Base-by-base conservation (phyloP, 2,329 filamentous ascomycete species). In the Ophiostoma quercus region DNA sequence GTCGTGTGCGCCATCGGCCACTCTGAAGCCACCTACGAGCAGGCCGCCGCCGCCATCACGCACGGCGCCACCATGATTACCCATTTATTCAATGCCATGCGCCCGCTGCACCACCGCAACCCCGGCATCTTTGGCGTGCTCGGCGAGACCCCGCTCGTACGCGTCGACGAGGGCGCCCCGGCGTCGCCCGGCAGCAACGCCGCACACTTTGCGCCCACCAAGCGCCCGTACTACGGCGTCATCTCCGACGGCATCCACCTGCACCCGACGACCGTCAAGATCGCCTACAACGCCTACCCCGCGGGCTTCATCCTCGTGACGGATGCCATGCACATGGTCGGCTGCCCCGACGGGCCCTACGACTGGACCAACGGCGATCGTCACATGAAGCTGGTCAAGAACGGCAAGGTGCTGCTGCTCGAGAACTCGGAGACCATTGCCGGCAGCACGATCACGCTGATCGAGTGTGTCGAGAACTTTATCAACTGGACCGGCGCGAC, bases 21-120 rank as follows among this genome's bases (percentile, higher is more conserved):
- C 80, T 92, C 92, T 0, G 92, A 96, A 78, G 91, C 92, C 16
- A 92, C 90, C 0, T 96, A 94, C 77, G 92, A 96, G 78, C 85
- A 94, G 77, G 92, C 91, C 0, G 87, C 89, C 3, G 80, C 82
- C 4, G 91, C 91, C 25, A 85, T 95, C 3, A 82, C 82, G n/a
- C 84, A 88, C 7, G 93, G 93, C 68, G 92, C 91, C 1, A 91
- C 86, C 67, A 96, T 96, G 92, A 91, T 97, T 74, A 97, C 93
- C 0, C 93, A 97, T 76, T 84, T 97, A 1, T 97, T 96, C 86
- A 97, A 97, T 78, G 93, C 93, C 34, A 97, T 97, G 93, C 86
- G 89, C 0, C 92, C 92, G 16, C 87, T 96, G 67, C 92, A 95
- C 78, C 92, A 97, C 82, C 90, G 94, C 71, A 93, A 97, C 79